Conservation (phyloP, 192 early-diverging fungal species). For the Podila epicladia region DNA sequence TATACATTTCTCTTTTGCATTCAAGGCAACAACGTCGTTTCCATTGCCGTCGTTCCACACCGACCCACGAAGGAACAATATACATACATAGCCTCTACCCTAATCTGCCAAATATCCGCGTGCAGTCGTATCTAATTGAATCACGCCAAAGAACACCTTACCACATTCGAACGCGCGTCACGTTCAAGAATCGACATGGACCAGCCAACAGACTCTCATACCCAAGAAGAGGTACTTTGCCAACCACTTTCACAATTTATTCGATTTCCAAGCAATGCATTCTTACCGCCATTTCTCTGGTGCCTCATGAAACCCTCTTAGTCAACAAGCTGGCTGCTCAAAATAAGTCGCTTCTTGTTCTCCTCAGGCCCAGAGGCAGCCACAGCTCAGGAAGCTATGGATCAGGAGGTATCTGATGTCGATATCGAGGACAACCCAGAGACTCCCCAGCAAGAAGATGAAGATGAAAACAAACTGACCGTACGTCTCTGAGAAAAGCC, state of each 20-base stretch:
- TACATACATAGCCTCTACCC: too few species aligned
- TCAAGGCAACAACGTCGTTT: too few species aligned
- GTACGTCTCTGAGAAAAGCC: too few species aligned
- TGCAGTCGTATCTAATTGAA: too few species aligned
- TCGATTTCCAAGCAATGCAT: too few species aligned
- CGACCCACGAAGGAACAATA: too few species aligned
- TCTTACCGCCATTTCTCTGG: too few species aligned
- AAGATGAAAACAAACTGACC: background rate
- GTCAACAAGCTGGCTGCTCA: background rate
- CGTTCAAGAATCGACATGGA: conserved; percentile 5
- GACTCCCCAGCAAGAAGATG: background rate
- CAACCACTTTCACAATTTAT: too few species aligned
- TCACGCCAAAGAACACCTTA: background rate
- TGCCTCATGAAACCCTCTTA: background rate
- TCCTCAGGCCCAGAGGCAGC: background rate
- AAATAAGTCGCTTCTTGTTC: conserved; percentile 3
- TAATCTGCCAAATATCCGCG: too few species aligned
- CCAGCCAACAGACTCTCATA: conserved; percentile 1
- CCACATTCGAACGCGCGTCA: background rate
- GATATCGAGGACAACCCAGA: background rate
- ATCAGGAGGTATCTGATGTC: too few species aligned
- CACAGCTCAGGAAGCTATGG: background rate
- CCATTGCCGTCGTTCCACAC: too few species aligned
- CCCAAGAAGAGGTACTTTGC: background rate
- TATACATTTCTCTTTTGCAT: too few species aligned